A percentile compares a stretch with the other conserved stretches of the same genome.
phyloP scores from a whole-genome alignment of 2,329 filamentous ascomycete genomes.

The Penicillium sp. region DNA sequence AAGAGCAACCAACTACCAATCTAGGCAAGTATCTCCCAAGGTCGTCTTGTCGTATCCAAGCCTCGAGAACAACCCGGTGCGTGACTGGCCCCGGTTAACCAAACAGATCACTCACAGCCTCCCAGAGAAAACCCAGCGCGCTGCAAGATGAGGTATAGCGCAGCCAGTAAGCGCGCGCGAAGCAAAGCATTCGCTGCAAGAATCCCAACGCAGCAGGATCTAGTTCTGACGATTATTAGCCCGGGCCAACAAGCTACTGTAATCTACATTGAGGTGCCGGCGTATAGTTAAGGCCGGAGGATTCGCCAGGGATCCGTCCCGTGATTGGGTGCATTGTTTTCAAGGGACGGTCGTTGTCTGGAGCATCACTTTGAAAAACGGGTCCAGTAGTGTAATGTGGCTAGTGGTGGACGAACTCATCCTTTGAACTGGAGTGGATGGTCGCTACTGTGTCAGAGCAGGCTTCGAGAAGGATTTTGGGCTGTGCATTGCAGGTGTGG shows the following conservation, averaged over 20 bases:
- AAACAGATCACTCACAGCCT: background rate
- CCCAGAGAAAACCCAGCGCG: background rate
- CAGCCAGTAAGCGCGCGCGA: constrained; percentile 1
- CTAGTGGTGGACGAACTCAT: constrained; percentile 1
- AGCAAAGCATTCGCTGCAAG: constrained; percentile 10
- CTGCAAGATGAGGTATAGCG: background rate
- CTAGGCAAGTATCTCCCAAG: constrained; percentile 4
- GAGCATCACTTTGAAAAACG: constrained; percentile 32
- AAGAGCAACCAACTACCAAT: constrained; percentile 1
- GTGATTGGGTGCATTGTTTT: constrained; percentile 27
- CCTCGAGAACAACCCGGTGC: background rate
- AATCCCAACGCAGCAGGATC: constrained; percentile 11
- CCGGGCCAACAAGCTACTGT: background rate
- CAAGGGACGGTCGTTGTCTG: constrained; percentile 19
- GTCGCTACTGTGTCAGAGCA: constrained; percentile 7
- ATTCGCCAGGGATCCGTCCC: background rate
- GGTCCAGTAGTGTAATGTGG: background rate
- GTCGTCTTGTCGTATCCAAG: background rate
- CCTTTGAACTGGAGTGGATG: background rate
- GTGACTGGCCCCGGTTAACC: background rate
- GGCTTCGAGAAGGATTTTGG: constrained; percentile 31
- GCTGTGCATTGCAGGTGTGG: constrained; percentile 28
- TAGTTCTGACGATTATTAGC: background rate
- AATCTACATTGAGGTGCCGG: background rate
- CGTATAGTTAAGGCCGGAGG: constrained; percentile 6